A percentile compares a stretch with the other conserved stretches of the same genome.
phyloP scores from a whole-genome alignment of 805 yeast genomes.

The Priceomyces castillae region DNA sequence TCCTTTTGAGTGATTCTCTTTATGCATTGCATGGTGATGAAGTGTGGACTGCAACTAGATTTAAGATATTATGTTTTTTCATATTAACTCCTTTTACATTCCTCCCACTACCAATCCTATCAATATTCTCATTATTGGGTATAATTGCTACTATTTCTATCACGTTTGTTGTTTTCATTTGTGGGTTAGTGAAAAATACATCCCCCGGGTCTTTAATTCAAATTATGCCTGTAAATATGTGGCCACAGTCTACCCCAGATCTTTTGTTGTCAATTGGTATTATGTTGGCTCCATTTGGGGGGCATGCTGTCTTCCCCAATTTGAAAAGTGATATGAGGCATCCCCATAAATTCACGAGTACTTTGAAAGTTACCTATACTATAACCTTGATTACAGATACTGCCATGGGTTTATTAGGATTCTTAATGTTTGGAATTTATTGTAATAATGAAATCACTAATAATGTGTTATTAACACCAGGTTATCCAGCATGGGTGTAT shows the following conservation, averaged over 20 bases:
- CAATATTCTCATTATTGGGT: conserved; percentile 68
- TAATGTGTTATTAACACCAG: conserved; percentile 42
- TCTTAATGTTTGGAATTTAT: conserved; percentile 52
- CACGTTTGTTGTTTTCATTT: conserved; percentile 52
- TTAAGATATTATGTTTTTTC: conserved; percentile 66
- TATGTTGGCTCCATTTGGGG: conserved; percentile 78
- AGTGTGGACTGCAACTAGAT: conserved; percentile 42
- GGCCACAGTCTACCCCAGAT: conserved; percentile 55
- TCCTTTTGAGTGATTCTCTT: conserved; percentile 82
- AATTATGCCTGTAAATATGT: conserved; percentile 63
- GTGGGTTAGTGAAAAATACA: conserved; percentile 59
- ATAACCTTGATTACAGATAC: conserved; percentile 61
- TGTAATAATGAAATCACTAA: conserved; percentile 54
- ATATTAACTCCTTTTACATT: conserved; percentile 80
- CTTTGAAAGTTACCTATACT: conserved; percentile 56
- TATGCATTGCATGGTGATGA: conserved; percentile 54
- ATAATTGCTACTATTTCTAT: conserved; percentile 68
- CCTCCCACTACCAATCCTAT: conserved; percentile 69
- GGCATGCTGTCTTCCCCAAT: conserved; percentile 81
- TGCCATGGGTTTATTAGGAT: conserved; percentile 65
- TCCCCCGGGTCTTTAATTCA: conserved; percentile 73
- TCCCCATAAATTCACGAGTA: conserved; percentile 53
- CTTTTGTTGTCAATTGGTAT: conserved; percentile 62
- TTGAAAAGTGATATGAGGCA: conserved; percentile 72
- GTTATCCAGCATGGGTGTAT: conserved; percentile 48